These are phyloP conservation scores for Rosa hybrid DNA, from an alignment of 331 rosid species.

Conservation along the genomic window DNA sequence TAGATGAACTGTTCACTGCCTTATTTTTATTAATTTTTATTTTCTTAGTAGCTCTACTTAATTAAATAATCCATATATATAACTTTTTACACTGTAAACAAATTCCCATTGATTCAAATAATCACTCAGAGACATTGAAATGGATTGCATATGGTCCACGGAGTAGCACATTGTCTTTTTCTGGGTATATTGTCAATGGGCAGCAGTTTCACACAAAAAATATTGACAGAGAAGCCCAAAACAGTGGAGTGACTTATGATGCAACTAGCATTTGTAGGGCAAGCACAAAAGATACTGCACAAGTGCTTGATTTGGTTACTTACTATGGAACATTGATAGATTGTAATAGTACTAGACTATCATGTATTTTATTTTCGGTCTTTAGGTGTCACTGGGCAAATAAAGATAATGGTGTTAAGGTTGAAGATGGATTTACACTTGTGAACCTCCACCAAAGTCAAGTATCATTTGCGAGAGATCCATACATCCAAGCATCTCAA, in stretches of 20 bases:
- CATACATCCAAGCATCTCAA: slow-evolving; percentile 5
- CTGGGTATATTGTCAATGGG: slow-evolving; percentile 2
- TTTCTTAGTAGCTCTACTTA: too few species aligned
- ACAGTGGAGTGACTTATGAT: slow-evolving; percentile 3
- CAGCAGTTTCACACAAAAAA: background rate
- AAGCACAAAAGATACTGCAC: background rate
- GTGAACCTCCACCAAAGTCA: background rate
- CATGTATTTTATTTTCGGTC: background rate
- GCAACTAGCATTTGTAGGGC: background rate
- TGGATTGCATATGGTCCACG: background rate
- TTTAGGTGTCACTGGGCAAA: slow-evolving; percentile 13
- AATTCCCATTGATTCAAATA: background rate
- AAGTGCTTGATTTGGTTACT: background rate
- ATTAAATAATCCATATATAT: too few species aligned
- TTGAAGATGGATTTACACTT: background rate
- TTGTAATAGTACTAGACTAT: background rate
- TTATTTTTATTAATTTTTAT: too few species aligned
- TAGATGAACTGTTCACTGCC: too few species aligned
- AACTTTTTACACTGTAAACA: background rate
- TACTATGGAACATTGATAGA: slow-evolving; percentile 1
- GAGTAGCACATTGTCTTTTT: background rate
- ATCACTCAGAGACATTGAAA: background rate
- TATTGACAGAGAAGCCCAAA: background rate
- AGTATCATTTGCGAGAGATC: slow-evolving; percentile 3
- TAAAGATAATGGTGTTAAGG: background rate